Conservation (phyloP, 1,284 basidiomycete species). For the Hortiboletus rubellus region DNA sequence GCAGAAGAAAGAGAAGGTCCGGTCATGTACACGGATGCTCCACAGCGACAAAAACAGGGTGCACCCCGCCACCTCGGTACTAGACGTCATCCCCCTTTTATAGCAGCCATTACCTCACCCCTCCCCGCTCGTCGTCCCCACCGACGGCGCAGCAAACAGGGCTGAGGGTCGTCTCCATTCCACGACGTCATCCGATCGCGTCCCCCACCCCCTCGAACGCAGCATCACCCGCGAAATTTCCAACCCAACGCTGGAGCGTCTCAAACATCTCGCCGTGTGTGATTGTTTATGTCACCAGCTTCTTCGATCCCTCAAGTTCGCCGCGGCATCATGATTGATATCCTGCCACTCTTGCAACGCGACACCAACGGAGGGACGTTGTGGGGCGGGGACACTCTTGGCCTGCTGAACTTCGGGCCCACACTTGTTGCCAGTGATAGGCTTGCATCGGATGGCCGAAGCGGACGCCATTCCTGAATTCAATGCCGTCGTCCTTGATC, state of each 20-base stretch:
- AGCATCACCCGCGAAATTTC: background rate
- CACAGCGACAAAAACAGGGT: slow-evolving; percentile 40
- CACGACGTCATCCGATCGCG: background rate
- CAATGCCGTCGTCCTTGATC: background rate
- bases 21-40: slow-evolving; percentile 35
- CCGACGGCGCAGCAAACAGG: slow-evolving; percentile 8
- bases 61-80: slow-evolving; percentile 28
- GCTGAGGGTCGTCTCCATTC: slow-evolving; percentile 5
- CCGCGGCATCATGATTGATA: no score
- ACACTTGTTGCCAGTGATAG: background rate
- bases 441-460: background rate
- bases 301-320: no score
- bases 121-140: slow-evolving; percentile 1
- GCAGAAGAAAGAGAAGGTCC: slow-evolving; percentile 10
- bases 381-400: no score
- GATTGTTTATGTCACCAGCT: no score
- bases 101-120: slow-evolving; percentile 6
- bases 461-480: background rate
- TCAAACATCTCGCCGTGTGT: no score
- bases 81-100: slow-evolving; percentile 33
- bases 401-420: no score
- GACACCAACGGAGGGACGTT: no score
- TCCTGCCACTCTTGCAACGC: no score
- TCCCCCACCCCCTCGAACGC: no score
- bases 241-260: background rate